Percentiles rank a stretch among this genome's conserved stretches.
Conservation (phyloP, 257 asterid species). For the Gardenia jasminoides region DNA sequence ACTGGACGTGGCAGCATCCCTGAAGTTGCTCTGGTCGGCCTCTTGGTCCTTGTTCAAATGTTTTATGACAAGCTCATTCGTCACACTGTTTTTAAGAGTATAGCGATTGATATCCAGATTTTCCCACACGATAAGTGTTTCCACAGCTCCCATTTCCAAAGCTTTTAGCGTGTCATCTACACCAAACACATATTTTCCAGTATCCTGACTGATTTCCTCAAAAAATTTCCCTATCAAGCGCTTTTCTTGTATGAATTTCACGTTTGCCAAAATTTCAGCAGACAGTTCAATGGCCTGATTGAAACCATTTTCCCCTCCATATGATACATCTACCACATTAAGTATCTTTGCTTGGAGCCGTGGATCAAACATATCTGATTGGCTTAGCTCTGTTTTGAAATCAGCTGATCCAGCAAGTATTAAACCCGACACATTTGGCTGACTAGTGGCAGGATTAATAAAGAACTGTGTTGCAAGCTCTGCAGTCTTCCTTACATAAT, state of each 20-base stretch:
- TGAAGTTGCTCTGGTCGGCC: constrained; percentile 34
- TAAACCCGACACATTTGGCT: constrained; percentile 46
- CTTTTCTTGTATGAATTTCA: constrained; percentile 50
- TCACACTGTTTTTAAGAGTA: constrained; percentile 27
- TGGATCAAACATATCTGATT: constrained; percentile 51
- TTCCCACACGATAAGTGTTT: constrained; percentile 46
- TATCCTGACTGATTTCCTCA: constrained; percentile 52
- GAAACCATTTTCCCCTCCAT: constrained; percentile 51
- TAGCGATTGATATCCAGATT: constrained; percentile 44
- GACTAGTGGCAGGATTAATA: constrained; percentile 47
- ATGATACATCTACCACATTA: constrained; percentile 47
- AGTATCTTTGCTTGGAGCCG: constrained; percentile 47
- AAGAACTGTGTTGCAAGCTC: constrained; percentile 50
- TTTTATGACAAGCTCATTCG: constrained; percentile 32
- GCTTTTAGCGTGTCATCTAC: constrained; percentile 49
- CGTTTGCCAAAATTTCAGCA: constrained; percentile 44
- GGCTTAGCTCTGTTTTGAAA: constrained; percentile 47
- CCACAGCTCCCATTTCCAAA: constrained; percentile 52
- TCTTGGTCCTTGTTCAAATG: constrained; percentile 46
- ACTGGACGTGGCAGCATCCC: constrained; percentile 31
- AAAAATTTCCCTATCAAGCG: constrained; percentile 44
- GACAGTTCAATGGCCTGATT: constrained; percentile 50
- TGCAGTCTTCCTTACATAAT: constrained; percentile 47
- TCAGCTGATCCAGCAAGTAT: constrained; percentile 51
- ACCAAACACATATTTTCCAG: constrained; percentile 46